Percentiles rank a stretch among this genome's conserved stretches.
Conservation (phyloP, 1,284 basidiomycete species). For the Puccinia novopanici region DNA sequence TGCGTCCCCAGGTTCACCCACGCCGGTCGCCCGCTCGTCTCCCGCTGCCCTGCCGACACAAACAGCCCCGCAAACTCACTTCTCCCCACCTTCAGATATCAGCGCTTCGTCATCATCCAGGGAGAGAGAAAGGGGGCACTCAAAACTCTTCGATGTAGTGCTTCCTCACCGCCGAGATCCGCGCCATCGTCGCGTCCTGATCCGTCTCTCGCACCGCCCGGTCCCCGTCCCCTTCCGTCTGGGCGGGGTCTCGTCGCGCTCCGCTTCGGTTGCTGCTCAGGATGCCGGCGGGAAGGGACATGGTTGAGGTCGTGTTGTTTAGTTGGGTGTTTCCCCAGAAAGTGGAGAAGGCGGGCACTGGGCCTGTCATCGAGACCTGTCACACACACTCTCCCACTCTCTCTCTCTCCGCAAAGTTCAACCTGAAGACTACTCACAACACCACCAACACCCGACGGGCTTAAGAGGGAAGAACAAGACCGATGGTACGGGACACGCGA, state of each 20-base stretch:
- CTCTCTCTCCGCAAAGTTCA: not conserved
- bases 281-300: conserved; percentile 56
- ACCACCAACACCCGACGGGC: not conserved
- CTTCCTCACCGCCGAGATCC: conserved; percentile 64
- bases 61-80: not conserved
- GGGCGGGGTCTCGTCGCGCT: conserved; percentile 57
- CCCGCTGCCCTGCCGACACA: too few species aligned
- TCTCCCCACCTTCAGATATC: too few species aligned
- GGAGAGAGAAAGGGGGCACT: conserved; percentile 60
- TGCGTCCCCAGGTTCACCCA: conserved; percentile 95
- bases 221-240: too few species aligned
- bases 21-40: too few species aligned
- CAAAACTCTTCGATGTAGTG: conserved; percentile 58
- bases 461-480: too few species aligned
- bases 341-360: too few species aligned
- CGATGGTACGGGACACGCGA: conserved; percentile 45
- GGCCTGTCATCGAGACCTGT: too few species aligned
- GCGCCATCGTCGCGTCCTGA: conserved; percentile 71
- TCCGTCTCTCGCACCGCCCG: conserved; percentile 72
- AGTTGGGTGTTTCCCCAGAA: too few species aligned
- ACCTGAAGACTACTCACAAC: not conserved
- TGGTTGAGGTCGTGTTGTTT: too few species aligned
- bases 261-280: too few species aligned
- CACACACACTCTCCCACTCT: too few species aligned
- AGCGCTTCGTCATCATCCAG: too few species aligned